Base-by-base conservation (phyloP, 176 grass and related monocot species). In the Thinopyrum elongatum region DNA sequence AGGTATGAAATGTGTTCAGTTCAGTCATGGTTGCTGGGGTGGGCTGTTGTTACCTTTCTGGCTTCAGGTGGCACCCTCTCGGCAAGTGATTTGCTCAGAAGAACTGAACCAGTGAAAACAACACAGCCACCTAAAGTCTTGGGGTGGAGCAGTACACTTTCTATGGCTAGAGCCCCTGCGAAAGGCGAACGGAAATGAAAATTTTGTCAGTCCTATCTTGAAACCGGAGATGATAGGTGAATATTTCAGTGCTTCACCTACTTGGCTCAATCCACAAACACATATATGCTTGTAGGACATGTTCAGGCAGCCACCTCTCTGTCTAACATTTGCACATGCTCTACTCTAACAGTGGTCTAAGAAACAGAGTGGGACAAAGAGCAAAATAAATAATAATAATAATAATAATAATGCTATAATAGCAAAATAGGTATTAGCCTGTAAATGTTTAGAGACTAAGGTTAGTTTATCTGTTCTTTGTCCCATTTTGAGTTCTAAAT, bases 71-170 rank as follows among this genome's bases (percentile, higher is more conserved):
- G 8, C 1, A 92, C 73, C n/a, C 8, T 82, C 47, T 72, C 77
- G 26, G 80, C 71, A 19, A 92, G 74, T 70, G 85, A 86, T 69
- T 82, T 90, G 59, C 47, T 88, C 10, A 90, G 80, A 12, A 88
- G 88, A 82, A 90, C 71, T 38, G 85, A 95, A 58, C 88, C 93
- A 82, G 88, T 88, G 70, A 90, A 95, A 33, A 92, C 70, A 42
- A 23, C 85, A 84, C 88, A 85, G 0, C 90, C 86, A 74, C 88
- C 93, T 65, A 95, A 28, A 47, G 88, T 79, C 84, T 83, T 84
- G 41, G 93, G 90, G 34, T 95, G 88, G 65, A 92, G 93, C 7
- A 92, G 81, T 46, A 87, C 76, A 64, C 88, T 92, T 74, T 90
- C 88, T 74, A 90, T 84, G 46, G 93, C 87, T 38, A 90, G 84